Evolutionary conservation across 164 flowering plant genomes (phyloP).

Genomic region (Cinnamomum micranthum): DNA sequence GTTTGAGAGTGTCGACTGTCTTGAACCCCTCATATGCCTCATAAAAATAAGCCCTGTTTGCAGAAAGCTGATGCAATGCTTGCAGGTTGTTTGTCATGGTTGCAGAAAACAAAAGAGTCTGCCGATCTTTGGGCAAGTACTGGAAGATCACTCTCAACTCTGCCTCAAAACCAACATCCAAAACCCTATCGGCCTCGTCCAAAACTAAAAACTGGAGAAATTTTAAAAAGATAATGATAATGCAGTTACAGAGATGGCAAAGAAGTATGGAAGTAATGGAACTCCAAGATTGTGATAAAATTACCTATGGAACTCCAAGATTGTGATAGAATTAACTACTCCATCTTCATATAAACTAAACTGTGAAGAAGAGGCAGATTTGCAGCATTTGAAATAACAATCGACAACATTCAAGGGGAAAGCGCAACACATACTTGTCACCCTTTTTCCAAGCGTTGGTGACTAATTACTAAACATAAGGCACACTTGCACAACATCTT

Average conservation of each 20-base stretch:
- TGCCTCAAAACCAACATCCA: constrained; percentile 88
- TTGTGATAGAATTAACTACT: neutral
- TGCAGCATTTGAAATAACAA: too few species aligned
- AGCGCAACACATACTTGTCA: too few species aligned
- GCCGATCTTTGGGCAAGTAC: constrained; percentile 77
- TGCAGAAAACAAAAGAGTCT: constrained; percentile 89
- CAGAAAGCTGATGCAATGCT: constrained; percentile 72
- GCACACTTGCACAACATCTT: neutral
- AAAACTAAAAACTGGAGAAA: constrained; percentile 73
- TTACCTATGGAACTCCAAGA: neutral
- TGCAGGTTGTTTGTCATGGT: constrained; percentile 77
- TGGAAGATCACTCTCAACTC: constrained; percentile 72
- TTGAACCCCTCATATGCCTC: constrained; percentile 87
- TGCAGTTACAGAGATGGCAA: neutral
- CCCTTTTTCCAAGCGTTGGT: neutral
- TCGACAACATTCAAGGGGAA: too few species aligned
- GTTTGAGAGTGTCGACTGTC: constrained; percentile 86
- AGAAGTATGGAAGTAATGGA: neutral
- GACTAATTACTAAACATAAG: neutral
- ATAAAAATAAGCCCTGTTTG: constrained; percentile 77
- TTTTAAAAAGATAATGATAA: neutral
- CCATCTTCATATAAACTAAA: neutral
- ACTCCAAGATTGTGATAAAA: too few species aligned
- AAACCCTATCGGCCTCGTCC: constrained; percentile 96
- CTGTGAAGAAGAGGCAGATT: neutral